Base-by-base conservation (phyloP, 2,329 filamentous ascomycete species). In the Trichocomaceae sp. region DNA sequence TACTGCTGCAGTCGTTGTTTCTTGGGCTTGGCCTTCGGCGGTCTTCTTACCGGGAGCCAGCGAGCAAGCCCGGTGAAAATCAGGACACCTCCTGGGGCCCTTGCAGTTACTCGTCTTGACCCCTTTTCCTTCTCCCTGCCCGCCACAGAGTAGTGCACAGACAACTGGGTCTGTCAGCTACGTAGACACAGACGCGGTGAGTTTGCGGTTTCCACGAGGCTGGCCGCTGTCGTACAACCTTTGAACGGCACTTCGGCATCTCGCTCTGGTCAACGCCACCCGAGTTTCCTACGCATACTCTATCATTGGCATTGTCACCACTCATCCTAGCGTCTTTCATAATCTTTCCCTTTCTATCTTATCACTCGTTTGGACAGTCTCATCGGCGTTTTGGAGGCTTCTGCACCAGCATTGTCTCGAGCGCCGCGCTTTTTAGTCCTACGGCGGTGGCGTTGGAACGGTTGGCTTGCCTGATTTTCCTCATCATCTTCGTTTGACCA, bases 201-300 rank as follows among this genome's bases (percentile, higher is more conserved):
- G 19, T 44, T 46, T 46, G 19, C 41, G 41, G 50, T 46, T 46
- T 46, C 19, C 41, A 52, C 50, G 41, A 52, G 50, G 41, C 33
- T n/a, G n/a, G n/a, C n/a, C n/a, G n/a, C n/a, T 26, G 41, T 19
- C 20, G 29, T 29, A 52, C 50, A 22, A 51, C 41, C 23, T 52
- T 23, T 26, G 26, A 23, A n/a, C 37, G 41, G 35, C 35, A 8
- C 26, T 2, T 29, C 31, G 31, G 31, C 13, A 15, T 13, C 10
- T 3, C 31, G n/a, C 29, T 42, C 26, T 51, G 22, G 41, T 41
- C 17, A n/a, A 53, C 51, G 51, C 51, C 51, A 53, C 51, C 51
- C 33, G 42, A 41, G 20, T 31, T 23, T 39, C 23, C 26, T 20
- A 29, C n/a, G 26, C 51, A 31, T 37, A 47, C 50, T 47, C 42